Evolutionary conservation across 768 basidiomycete genomes (phyloP), one percentile per base, ranked within the genome.

Genomic region (Macrolepiota albuminosa): DNA sequence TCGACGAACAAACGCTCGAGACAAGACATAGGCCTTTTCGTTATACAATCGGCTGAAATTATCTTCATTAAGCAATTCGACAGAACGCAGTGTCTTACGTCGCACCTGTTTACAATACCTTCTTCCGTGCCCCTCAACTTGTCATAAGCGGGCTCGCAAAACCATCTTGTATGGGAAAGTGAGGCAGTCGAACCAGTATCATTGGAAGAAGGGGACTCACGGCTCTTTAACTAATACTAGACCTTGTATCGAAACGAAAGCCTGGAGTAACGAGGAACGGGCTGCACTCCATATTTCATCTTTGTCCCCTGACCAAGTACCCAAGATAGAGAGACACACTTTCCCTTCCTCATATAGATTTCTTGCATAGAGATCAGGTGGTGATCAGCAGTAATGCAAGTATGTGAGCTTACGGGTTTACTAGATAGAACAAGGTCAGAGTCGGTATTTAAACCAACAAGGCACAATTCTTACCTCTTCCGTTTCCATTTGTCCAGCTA

Each of bases 321-420:
- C 92, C 7, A 96, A 75, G 52, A 96, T 92, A 16, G 93, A 95
- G 45, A 96, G 72, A 66, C 94, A 96, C 34, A 96, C 93, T 71
- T 96, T 96, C 47, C 95, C 95, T 64, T 97, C 95, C 68, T 95
- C 94, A 63, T 98, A 98, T 45, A 97, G 72, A 74, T 96, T 96
- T 45, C 89, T 91, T 61, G 46, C 52, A 11, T 0, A 21, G 8
- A 43, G 36, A 31, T 58, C 40, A 47, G 59, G 40, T 34, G 40
- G 21, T n/a, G 6, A 46, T n/a, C 10, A 14, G n/a, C 39, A 6
- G 33, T 16, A 61, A 39, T 31, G 31, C 60, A 14, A 26, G 29
- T 47, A 16, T 36, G 36, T 29, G 4, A 21, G 77, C 88, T 77
- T 68, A 91, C 89, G 90, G 90, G 70, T 92, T 92, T 16, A 92